A percentile compares a stretch with the other conserved stretches of the same genome.
Evolutionary conservation across 164 flowering plant genomes (phyloP).

Genomic region (Amborella trichopoda): DNA sequence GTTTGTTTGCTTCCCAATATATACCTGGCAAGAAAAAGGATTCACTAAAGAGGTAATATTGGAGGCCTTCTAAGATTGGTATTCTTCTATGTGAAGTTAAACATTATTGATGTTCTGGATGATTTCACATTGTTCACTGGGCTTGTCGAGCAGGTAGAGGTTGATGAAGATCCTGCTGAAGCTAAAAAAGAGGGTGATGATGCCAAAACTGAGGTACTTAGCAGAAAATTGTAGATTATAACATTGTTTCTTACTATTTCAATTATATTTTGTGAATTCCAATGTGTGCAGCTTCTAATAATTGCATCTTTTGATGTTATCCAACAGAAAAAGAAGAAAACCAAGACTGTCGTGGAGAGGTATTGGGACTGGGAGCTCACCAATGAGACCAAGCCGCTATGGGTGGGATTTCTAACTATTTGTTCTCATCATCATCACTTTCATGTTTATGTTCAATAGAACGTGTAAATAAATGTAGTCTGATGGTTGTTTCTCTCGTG

Average conservation of each 20-base stretch:
- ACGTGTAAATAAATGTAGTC: no score
- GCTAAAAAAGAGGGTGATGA: conserved; percentile 61
- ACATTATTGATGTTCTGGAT: no score
- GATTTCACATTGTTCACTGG: no score
- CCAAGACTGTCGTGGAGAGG: conserved; percentile 77
- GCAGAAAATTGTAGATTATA: background rate
- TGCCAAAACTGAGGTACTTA: conserved; percentile 54
- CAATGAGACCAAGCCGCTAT: conserved; percentile 88
- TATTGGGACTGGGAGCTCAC: conserved; percentile 98
- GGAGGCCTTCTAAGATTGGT: no score
- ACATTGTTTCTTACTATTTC: background rate
- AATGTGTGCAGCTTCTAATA: background rate
- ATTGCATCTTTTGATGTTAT: background rate
- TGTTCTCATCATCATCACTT: no score
- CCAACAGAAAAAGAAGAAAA: conserved; percentile 83
- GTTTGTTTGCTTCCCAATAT: conserved; percentile 95
- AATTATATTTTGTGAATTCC: background rate
- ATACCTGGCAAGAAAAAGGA: conserved; percentile 94
- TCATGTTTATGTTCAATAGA: no score
- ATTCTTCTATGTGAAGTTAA: no score
- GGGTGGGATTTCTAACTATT: conserved; percentile 38
- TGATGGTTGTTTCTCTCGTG: no score
- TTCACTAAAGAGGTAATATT: conserved; percentile 93
- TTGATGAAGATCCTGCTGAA: conserved; percentile 88
- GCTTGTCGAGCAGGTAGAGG: conserved; percentile 64